Base-by-base conservation (phyloP, 169 alveolate species). In the Babesia divergens region DNA sequence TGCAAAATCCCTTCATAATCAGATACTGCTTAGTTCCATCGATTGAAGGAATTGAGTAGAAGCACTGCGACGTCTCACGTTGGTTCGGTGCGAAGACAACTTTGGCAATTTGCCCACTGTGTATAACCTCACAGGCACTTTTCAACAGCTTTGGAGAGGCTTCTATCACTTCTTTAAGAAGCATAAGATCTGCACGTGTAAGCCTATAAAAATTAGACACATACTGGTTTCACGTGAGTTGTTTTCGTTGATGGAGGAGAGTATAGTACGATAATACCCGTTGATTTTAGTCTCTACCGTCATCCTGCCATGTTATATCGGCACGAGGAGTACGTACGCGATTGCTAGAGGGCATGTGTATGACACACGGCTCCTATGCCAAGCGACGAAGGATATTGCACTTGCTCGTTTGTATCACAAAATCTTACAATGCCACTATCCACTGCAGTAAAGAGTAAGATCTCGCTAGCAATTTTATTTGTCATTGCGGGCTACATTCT, bases 1-100 rank as follows among this genome's bases (percentile, higher is more conserved):
- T 43, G 11, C 80, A 64, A 66, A 47, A 76, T 3, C 84, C 84
- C 13, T 35, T 54, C 71, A 74, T 74, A 5, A 59, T 54, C 18
- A 65, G 62, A 37, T 59, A 66, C 18, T 65, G 56, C 66, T 22
- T 29, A 6, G 69, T 40, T 47, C 18, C 47, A n/a, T 47, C 47
- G 9, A 8, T 35, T 6, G 72, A 43, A 3, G 20, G 72, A 28
- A 76, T 51, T 7, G 70, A 42, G 53, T 62, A 64, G 37, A 76
- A 76, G 20, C 42, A 59, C 40, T 43, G 80, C 60, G 65, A 38
- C 34, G 69, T 20, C 16, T 14, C 35, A 31, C 28, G 16, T 22
- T 65, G 59, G 13, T 65, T 46, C 16, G 75, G 67, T 7, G 60
- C 37, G 11, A 40, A 54, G 28, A 6, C 34, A 32, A 28, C 20